Evolutionary conservation across 768 basidiomycete species (phyloP).

Genomic region (Lentinus brumalis): DNA sequence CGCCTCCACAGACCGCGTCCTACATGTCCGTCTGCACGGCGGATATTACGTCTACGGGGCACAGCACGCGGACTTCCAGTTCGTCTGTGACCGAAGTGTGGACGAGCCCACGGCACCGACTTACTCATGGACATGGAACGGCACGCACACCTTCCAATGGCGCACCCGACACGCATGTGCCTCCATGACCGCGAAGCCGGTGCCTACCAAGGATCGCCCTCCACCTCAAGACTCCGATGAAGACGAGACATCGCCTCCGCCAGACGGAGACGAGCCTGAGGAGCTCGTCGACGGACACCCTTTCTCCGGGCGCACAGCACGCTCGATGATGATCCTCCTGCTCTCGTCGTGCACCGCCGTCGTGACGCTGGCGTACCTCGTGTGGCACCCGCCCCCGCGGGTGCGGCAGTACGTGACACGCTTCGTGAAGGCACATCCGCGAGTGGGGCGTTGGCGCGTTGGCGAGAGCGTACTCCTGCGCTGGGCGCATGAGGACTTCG

Average conservation of each 20-base stretch:
- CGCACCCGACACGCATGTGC: conserved; percentile 31
- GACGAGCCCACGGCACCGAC: conserved; percentile 26
- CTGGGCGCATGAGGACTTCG: conserved; percentile 52
- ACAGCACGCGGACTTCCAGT: conserved; percentile 29
- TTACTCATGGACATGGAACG: conserved; percentile 25
- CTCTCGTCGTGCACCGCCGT: conserved; percentile 23
- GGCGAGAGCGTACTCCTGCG: conserved; percentile 44
- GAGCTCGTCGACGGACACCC: conserved; percentile 17
- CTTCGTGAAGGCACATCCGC: conserved; percentile 26
- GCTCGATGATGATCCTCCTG: conserved; percentile 18
- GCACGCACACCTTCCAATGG: conserved; percentile 33
- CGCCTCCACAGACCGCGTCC: conserved; percentile 13
- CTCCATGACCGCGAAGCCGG: conserved; percentile 5
- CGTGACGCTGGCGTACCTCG: conserved; percentile 23
- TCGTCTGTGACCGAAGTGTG: conserved; percentile 29
- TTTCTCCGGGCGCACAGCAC: conserved; percentile 4
- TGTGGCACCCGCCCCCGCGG: conserved; percentile 26
- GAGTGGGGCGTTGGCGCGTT: conserved; percentile 36
- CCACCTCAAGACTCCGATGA: conserved; percentile 3
- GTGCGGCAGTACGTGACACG: conserved; percentile 22
- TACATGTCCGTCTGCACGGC: conserved; percentile 29
- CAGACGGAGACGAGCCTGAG: conserved; percentile 9
- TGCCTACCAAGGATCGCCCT: conserved; percentile 4
- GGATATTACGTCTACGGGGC: conserved; percentile 30
- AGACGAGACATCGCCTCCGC: not conserved